phyloP scores from a whole-genome alignment of 306 rosid genomes.

The Vicia faba region DNA sequence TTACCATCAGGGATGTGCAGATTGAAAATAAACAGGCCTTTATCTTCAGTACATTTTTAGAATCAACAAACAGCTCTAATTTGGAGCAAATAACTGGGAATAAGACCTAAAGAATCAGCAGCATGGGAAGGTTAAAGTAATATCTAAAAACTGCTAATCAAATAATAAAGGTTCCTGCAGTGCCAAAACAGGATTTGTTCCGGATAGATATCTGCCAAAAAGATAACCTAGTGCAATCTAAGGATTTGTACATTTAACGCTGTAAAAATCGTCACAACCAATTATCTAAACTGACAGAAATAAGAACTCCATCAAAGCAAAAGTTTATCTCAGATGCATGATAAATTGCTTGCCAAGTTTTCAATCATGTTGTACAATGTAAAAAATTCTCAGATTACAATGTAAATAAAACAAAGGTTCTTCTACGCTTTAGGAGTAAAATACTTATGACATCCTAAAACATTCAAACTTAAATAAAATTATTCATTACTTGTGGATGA shows the following conservation, averaged over 20 bases:
- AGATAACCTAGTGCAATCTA: conserved; percentile 8
- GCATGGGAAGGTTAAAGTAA: conserved; percentile 29
- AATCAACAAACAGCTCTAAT: conserved; percentile 55
- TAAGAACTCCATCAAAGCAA: conserved; percentile 16
- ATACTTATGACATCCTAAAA: conserved; percentile 25
- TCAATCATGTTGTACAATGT: conserved; percentile 23
- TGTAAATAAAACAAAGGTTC: conserved; percentile 20
- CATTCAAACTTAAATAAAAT: conserved; percentile 15
- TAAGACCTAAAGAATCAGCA: conserved; percentile 57
- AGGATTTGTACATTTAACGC: conserved; percentile 14
- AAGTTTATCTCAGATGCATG: not conserved
- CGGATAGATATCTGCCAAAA: conserved; percentile 8
- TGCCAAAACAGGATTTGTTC: conserved; percentile 31
- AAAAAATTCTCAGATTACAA: conserved; percentile 24
- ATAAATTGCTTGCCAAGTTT: conserved; percentile 18
- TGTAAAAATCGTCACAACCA: conserved; percentile 12
- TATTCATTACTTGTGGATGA: conserved; percentile 73
- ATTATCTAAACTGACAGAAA: conserved; percentile 22
- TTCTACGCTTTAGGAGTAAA: not conserved
- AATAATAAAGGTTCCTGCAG: conserved; percentile 21
- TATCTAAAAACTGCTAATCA: conserved; percentile 27
- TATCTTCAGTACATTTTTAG: conserved; percentile 54
- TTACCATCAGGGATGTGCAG: conserved; percentile 89
- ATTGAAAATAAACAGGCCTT: conserved; percentile 78
- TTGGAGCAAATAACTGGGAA: conserved; percentile 58